Evolutionary conservation across 306 rosid species (phyloP), one percentile per base, ranked within the genome.

Genomic region (Inga oerstediana): DNA sequence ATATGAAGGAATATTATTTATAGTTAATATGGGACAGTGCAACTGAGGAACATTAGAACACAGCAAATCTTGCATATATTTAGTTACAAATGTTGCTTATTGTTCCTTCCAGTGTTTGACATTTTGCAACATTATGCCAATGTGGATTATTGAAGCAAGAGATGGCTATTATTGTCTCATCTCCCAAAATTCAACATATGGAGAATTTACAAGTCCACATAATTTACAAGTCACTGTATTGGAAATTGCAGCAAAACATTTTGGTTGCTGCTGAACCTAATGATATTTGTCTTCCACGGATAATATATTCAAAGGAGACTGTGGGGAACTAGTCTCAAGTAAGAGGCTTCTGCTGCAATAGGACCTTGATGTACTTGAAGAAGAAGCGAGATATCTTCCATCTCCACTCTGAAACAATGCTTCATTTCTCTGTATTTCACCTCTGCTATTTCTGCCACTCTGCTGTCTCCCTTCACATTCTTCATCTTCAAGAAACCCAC

Each of bases 351-450:
- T 90, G 67, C 99, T 97, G 89, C 99, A 91, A 89, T 94, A 88
- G 4, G 99, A 94, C 77, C 95, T 85, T 24, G 99, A 90, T n/a
- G 99, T 97, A 84, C 99, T 97, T 14, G 99, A 97, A 61, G 99
- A 97, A 32, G 99, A 97, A 83, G 99, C 98, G 35, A 94, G 93
- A 85, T 88, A 90, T 87, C 95, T 97, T 72, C 94, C 98, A 48
- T 92, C 99, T 35, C 97, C 98, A 27, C 97, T 92, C 66, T 88
- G 88, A 78, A 88, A 91, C 75, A 80, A 72, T 27, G 83, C 88
- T 54, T 93, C 98, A 39, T 87, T 86, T 78, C 91, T 80, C 34
- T 80, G 89, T 83, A 84, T 85, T 83, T 92, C 90, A 10, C 95
- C 98, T 73, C 89, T 92, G 86, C 94, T 88, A 52, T 88, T 88